A percentile compares a stretch with the other conserved stretches of the same genome.
Conservation (phyloP, 177 flowering plant genomes). For the Vitis hybrid region DNA sequence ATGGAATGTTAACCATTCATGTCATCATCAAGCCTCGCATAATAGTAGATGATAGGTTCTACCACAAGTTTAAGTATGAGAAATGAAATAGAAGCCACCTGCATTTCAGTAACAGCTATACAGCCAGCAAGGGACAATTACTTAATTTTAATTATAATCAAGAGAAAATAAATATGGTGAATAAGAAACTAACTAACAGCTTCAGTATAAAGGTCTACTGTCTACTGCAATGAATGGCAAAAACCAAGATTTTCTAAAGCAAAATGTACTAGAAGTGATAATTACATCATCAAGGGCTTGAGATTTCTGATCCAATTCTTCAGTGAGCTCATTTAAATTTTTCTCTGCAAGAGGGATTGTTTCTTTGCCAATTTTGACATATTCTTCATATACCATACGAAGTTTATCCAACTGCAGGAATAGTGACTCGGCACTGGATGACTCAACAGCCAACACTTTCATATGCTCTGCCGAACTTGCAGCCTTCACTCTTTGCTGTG, state of each 20-base stretch:
- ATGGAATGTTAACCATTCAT: too few species aligned
- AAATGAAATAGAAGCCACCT: too few species aligned
- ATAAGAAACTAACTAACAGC: not conserved
- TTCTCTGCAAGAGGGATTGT: conserved; percentile 69
- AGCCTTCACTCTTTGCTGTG: conserved; percentile 88
- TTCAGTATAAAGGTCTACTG: not conserved
- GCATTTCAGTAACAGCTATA: too few species aligned
- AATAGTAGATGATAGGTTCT: too few species aligned
- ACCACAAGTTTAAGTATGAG: too few species aligned
- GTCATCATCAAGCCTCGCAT: too few species aligned
- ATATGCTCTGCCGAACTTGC: conserved; percentile 76
- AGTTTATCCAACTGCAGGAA: conserved; percentile 94
- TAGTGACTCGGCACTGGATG: conserved; percentile 65
- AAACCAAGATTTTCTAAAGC: not conserved
- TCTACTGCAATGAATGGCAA: not conserved
- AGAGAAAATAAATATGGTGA: not conserved
- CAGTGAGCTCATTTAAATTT: conserved; percentile 49
- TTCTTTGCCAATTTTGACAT: conserved; percentile 71
- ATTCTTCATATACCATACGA: conserved; percentile 78
- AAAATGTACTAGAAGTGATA: conserved; percentile 4
- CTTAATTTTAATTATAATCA: not conserved
- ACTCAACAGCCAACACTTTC: conserved; percentile 65
- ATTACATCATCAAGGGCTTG: conserved; percentile 92
- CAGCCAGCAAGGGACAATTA: too few species aligned
- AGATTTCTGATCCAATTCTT: conserved; percentile 72